phyloP scores from a whole-genome alignment of 345 rosid species.

The Euphorbia peplus region DNA sequence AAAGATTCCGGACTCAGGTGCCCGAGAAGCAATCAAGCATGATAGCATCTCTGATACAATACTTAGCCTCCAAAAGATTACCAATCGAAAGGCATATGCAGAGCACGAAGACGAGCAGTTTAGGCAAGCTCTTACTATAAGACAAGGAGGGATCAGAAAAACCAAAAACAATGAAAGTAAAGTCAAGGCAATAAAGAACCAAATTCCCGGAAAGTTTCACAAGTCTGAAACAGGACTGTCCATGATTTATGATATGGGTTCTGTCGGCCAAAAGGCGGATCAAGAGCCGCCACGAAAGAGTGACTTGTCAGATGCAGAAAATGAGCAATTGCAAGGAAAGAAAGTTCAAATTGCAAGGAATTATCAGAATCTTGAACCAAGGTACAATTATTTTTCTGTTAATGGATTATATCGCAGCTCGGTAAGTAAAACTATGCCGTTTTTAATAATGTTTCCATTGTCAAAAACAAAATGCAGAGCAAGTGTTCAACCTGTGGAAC shows the following conservation, averaged over 20 bases:
- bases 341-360: slow-evolving; percentile 45
- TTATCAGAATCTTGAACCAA: slow-evolving; percentile 55
- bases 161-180: slow-evolving; percentile 57
- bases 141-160: slow-evolving; percentile 78
- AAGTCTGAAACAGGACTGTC: slow-evolving; percentile 47
- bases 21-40: slow-evolving; percentile 38
- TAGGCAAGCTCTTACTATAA: slow-evolving; percentile 65
- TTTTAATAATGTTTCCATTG: not conserved
- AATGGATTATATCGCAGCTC: not conserved
- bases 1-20: slow-evolving; percentile 16
- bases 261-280: slow-evolving; percentile 46
- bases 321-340: slow-evolving; percentile 49
- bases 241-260: slow-evolving; percentile 43
- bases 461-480: slow-evolving; percentile 39
- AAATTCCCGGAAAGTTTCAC: slow-evolving; percentile 50
- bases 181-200: slow-evolving; percentile 60
- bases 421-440: not conserved
- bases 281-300: slow-evolving; percentile 45
- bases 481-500: slow-evolving; percentile 40
- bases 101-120: slow-evolving; percentile 80
- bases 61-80: slow-evolving; percentile 50
- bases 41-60: slow-evolving; percentile 47
- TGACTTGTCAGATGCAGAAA: slow-evolving; percentile 73
- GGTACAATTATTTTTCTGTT: slow-evolving; percentile 46
- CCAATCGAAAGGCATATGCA: slow-evolving; percentile 47